Percentiles rank a stretch among this genome's conserved stretches.
These are phyloP conservation scores for Nemania sp. DNA, from an alignment of 2,329 filamentous ascomycete genomes.

Conservation along the genomic window DNA sequence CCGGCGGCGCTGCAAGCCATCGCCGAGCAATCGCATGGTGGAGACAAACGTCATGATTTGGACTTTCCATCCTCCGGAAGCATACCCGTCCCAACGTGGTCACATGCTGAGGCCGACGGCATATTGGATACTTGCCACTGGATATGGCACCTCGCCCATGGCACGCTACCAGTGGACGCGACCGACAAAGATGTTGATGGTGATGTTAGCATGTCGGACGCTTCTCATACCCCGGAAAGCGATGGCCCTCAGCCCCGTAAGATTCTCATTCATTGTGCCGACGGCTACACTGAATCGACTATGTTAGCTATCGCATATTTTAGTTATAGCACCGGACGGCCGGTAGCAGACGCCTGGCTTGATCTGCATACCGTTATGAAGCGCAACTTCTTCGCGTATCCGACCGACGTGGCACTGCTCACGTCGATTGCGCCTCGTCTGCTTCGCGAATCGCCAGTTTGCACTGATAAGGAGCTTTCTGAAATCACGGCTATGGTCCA, in stretches of 20 bases:
- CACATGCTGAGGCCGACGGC: conserved; percentile 78
- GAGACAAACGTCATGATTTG: conserved; percentile 50
- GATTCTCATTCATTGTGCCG: conserved; percentile 88
- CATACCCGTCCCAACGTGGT: conserved; percentile 82
- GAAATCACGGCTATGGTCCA: conserved; percentile 57
- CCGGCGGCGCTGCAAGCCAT: conserved; percentile 66
- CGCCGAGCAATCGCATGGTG: conserved; percentile 56
- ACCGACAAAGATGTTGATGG: conserved; percentile 43
- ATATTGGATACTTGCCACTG: conserved; percentile 86
- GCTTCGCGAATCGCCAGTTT: conserved; percentile 68
- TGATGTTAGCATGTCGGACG: conserved; percentile 48
- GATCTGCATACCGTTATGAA: conserved; percentile 76
- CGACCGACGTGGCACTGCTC: conserved; percentile 84
- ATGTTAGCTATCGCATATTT: conserved; percentile 88
- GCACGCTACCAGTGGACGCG: conserved; percentile 49
- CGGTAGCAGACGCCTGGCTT: conserved; percentile 86
- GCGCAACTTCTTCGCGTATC: conserved; percentile 96
- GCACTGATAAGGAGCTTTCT: conserved; percentile 51
- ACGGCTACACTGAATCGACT: conserved; percentile 95
- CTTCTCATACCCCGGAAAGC: conserved; percentile 38
- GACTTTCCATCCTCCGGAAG: conserved; percentile 96
- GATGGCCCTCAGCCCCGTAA: conserved; percentile 56
- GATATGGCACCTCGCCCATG: conserved; percentile 83
- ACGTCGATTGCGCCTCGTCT: conserved; percentile 75
- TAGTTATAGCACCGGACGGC: conserved; percentile 83